Evolutionary conservation across 305 asterid genomes (phyloP).

Genomic region (Solanum hybrid): DNA sequence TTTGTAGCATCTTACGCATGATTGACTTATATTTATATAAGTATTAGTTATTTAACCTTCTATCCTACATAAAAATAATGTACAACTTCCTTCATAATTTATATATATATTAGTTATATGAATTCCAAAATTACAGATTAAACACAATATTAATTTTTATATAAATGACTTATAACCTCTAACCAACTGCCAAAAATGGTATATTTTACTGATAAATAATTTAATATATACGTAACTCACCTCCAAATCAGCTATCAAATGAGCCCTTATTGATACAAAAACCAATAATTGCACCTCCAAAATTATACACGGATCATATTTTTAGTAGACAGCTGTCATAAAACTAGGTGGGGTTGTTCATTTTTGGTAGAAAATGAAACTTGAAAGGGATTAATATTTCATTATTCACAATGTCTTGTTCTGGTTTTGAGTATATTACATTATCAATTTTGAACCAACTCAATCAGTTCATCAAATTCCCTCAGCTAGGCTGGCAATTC

Average conservation of each 20-base stretch:
- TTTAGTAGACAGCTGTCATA: conserved; percentile 39
- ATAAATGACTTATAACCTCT: neutral
- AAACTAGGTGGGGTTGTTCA: conserved; percentile 33
- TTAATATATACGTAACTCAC: neutral
- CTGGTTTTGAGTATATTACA: conserved; percentile 21
- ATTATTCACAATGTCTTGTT: conserved; percentile 32
- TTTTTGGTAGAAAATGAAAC: conserved; percentile 29
- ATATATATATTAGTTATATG: neutral
- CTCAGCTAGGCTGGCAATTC: conserved; percentile 40
- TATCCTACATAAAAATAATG: neutral
- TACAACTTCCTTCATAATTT: neutral
- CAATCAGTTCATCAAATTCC: conserved; percentile 12
- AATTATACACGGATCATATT: conserved; percentile 31
- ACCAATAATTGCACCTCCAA: conserved; percentile 45
- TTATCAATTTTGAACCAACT: conserved; percentile 28
- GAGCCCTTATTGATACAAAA: neutral
- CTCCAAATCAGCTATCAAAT: neutral
- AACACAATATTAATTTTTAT: neutral
- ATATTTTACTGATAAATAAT: neutral
- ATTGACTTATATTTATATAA: neutral
- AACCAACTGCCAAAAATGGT: neutral
- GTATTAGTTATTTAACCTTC: neutral
- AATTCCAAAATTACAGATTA: neutral
- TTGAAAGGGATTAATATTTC: conserved; percentile 20
- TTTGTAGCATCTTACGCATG: neutral